phyloP scores from a whole-genome alignment of 148 eudicot species.

The Diospyros lotus region DNA sequence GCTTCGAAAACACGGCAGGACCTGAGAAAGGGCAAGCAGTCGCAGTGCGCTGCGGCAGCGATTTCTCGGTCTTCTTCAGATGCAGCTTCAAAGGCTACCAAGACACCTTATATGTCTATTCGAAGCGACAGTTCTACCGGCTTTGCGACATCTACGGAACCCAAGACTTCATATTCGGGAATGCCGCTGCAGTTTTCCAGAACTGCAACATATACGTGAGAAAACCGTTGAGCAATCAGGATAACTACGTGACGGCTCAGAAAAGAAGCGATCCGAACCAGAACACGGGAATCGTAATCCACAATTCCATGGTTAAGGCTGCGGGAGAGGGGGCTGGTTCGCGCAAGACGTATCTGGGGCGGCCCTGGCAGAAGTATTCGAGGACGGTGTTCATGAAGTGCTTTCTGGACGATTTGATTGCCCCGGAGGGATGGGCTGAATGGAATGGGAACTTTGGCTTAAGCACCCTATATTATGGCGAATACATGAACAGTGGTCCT shows the following conservation, averaged over 20 bases:
- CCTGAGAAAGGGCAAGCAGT: slow-evolving; percentile 41
- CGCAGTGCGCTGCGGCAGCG: slow-evolving; percentile 31
- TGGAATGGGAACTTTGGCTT: slow-evolving; percentile 49
- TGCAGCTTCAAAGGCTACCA: slow-evolving; percentile 48
- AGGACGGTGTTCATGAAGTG: slow-evolving; percentile 46
- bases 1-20: slow-evolving; percentile 45
- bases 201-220: slow-evolving; percentile 31
- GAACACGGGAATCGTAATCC: slow-evolving; percentile 50
- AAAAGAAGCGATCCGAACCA: slow-evolving; percentile 22
- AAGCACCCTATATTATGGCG: slow-evolving; percentile 45
- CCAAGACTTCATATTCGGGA: slow-evolving; percentile 37
- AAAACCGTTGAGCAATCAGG: slow-evolving; percentile 24
- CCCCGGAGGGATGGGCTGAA: slow-evolving; percentile 49
- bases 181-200: slow-evolving; percentile 31
- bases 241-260: slow-evolving; percentile 38
- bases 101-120: slow-evolving; percentile 34
- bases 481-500: slow-evolving; percentile 47
- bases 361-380: slow-evolving; percentile 65
- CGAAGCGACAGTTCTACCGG: slow-evolving; percentile 35
- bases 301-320: slow-evolving; percentile 30
- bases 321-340: slow-evolving; percentile 17
- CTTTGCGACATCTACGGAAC: slow-evolving; percentile 38
- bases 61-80: slow-evolving; percentile 30
- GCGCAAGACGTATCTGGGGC: slow-evolving; percentile 36
- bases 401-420: slow-evolving; percentile 32